Percentiles rank a stretch among this genome's conserved stretches.
Evolutionary conservation across 2,329 filamentous ascomycete genomes (phyloP).

Genomic region (Cordyceps tenuipes): DNA sequence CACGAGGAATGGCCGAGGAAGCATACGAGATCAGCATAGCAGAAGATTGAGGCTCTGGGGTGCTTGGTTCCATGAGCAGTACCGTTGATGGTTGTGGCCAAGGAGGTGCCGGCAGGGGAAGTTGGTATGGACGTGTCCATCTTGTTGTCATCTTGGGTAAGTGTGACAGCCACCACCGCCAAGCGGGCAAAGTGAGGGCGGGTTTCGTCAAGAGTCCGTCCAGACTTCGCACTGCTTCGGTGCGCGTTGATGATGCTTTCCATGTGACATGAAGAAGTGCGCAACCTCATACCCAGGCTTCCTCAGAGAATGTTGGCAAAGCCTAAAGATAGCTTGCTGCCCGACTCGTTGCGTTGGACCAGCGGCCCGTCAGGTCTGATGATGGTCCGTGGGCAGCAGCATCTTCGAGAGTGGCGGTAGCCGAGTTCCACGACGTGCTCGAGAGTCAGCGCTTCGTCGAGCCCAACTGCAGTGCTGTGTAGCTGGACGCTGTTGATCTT

Average conservation of each 20-base stretch:
- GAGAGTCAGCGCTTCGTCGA: constrained; percentile 33
- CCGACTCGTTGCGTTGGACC: background rate
- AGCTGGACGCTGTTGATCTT: constrained; percentile 29
- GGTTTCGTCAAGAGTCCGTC: constrained; percentile 26
- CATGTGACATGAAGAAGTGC: constrained; percentile 28
- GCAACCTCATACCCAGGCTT: constrained; percentile 25
- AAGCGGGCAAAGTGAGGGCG: constrained; percentile 21
- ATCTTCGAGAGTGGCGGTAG: constrained; percentile 18
- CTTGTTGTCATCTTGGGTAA: constrained; percentile 50
- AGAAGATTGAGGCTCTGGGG: constrained; percentile 26
- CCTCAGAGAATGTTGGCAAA: constrained; percentile 33
- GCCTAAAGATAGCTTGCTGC: constrained; percentile 41
- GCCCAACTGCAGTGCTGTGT: constrained; percentile 24
- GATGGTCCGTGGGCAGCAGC: constrained; percentile 25
- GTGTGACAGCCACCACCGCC: constrained; percentile 34
- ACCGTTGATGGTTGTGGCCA: constrained; percentile 27
- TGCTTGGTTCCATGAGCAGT: constrained; percentile 29
- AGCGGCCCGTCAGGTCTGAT: constrained; percentile 17
- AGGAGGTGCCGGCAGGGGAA: constrained; percentile 43
- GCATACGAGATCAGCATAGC: constrained; percentile 39
- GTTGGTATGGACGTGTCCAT: constrained; percentile 42
- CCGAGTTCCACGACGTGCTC: constrained; percentile 30
- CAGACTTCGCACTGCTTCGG: constrained; percentile 21
- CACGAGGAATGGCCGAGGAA: constrained; percentile 35
- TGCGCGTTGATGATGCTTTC: constrained; percentile 26